Evolutionary conservation across 306 rosid genomes (phyloP).

Genomic region (Prinsepia uniflora): DNA sequence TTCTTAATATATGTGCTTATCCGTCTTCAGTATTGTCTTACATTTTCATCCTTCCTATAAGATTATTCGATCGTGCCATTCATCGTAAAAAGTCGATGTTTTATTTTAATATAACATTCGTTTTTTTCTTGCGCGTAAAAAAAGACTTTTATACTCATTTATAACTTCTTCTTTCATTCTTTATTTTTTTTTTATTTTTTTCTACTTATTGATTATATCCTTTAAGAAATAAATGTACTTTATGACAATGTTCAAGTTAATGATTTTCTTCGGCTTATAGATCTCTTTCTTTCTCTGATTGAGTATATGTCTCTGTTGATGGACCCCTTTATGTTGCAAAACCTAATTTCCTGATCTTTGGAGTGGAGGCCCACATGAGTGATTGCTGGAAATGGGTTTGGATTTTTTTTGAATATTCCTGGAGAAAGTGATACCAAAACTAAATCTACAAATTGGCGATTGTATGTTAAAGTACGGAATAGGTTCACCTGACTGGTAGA

Average conservation of each 20-base stretch:
- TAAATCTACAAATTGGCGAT: not conserved
- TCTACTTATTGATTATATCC: conserved; percentile 17
- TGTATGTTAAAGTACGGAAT: not conserved
- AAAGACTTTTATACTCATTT: not conserved
- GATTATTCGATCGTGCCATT: too few relatives aligned
- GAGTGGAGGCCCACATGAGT: conserved; percentile 55
- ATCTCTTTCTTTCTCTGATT: conserved; percentile 43
- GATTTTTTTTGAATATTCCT: conserved; percentile 10
- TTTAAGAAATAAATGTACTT: conserved; percentile 44
- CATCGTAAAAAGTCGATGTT: too few relatives aligned
- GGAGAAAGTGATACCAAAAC: not conserved
- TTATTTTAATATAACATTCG: too few relatives aligned
- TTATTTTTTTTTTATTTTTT: not conserved
- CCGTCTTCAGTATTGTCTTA: conserved; percentile 18
- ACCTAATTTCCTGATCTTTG: conserved; percentile 60
- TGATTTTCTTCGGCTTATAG: conserved; percentile 38
- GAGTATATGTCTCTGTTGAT: conserved; percentile 54
- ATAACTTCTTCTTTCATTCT: not conserved
- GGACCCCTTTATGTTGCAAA: conserved; percentile 50
- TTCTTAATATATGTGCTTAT: conserved; percentile 30
- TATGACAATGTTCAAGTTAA: conserved; percentile 41
- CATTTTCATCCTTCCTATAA: too few relatives aligned
- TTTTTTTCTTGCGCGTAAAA: too few relatives aligned
- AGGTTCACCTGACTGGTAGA: not conserved
- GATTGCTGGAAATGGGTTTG: conserved; percentile 49